Evolutionary conservation across 148 eudicot genomes (phyloP).

Genomic region (Spergularia marina): DNA sequence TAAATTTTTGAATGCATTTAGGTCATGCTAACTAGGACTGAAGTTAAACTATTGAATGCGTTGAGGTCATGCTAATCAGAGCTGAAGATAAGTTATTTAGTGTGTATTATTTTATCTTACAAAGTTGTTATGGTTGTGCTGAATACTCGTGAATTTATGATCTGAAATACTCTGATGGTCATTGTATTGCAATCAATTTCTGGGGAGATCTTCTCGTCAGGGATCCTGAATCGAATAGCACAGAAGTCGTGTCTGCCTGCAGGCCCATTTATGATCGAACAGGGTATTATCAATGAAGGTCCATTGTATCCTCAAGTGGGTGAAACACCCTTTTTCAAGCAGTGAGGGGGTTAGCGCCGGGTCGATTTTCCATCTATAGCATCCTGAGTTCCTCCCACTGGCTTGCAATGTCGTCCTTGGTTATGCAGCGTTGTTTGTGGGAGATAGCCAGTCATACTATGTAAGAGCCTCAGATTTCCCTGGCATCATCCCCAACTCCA

Average conservation of each 20-base stretch:
- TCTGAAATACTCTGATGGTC: background rate
- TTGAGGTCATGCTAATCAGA: too few relatives aligned
- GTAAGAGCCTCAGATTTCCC: conserved; percentile 13
- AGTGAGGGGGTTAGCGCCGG: conserved; percentile 2
- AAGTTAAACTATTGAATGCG: too few relatives aligned
- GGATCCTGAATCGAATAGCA: background rate
- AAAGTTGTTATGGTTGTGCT: background rate
- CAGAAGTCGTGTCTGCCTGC: background rate
- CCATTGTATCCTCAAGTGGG: background rate
- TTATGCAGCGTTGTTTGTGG: conserved; percentile 18
- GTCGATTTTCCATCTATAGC: background rate
- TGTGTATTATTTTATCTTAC: too few relatives aligned
- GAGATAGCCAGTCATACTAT: conserved; percentile 17
- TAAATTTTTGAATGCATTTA: background rate
- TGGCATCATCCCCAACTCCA: background rate
- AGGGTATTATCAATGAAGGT: background rate
- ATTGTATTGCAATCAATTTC: background rate
- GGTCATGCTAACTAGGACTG: background rate
- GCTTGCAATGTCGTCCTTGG: background rate
- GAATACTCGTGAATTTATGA: background rate
- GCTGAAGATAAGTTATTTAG: too few relatives aligned
- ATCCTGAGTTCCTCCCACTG: background rate
- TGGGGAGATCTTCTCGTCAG: conserved; percentile 4
- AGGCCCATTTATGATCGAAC: background rate
- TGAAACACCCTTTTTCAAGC: conserved; percentile 11